Conservation (phyloP, 2,329 filamentous ascomycete species). For the Colletotrichum shisoi region DNA sequence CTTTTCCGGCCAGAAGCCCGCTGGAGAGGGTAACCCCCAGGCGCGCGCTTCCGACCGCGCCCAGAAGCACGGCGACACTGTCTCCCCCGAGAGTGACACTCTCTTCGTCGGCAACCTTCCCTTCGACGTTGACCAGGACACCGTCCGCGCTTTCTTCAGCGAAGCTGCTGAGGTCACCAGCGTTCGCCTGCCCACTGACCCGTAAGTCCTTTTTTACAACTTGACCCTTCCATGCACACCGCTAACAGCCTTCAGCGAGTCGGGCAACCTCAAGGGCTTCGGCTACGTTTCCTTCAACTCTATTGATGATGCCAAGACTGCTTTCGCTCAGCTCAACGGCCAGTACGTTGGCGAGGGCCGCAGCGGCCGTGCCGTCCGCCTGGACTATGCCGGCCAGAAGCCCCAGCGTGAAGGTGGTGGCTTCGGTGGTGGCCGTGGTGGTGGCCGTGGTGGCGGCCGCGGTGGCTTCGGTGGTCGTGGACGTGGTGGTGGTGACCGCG, state of each 20-base stretch:
- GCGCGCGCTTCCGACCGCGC: conserved; percentile 71
- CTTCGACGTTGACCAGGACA: conserved; percentile 81
- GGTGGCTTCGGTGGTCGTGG: conserved; percentile 62
- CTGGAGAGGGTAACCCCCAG: conserved; percentile 60
- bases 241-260: conserved; percentile 64
- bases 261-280: conserved; percentile 87
- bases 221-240: neutral
- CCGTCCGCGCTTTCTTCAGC: conserved; percentile 76
- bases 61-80: conserved; percentile 76
- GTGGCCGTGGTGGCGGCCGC: conserved; percentile 61
- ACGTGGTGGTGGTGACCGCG: conserved; percentile 57
- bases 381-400: conserved; percentile 80
- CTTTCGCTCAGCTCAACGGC: conserved; percentile 74
- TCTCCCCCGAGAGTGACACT: conserved; percentile 82
- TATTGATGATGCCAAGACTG: conserved; percentile 82
- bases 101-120: conserved; percentile 92
- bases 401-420: conserved; percentile 61
- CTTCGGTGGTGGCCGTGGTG: conserved; percentile 52
- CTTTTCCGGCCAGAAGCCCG: conserved; percentile 73
- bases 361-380: conserved; percentile 75
- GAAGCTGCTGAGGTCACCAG: conserved; percentile 75
- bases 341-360: conserved; percentile 69
- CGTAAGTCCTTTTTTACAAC: conserved; percentile 54
- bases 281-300: conserved; percentile 87
- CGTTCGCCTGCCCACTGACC: conserved; percentile 87